Percentiles rank a stretch among this genome's conserved stretches.
Evolutionary conservation across 495 filamentous ascomycete genomes (phyloP).

Genomic region (Xylaria intraflava): DNA sequence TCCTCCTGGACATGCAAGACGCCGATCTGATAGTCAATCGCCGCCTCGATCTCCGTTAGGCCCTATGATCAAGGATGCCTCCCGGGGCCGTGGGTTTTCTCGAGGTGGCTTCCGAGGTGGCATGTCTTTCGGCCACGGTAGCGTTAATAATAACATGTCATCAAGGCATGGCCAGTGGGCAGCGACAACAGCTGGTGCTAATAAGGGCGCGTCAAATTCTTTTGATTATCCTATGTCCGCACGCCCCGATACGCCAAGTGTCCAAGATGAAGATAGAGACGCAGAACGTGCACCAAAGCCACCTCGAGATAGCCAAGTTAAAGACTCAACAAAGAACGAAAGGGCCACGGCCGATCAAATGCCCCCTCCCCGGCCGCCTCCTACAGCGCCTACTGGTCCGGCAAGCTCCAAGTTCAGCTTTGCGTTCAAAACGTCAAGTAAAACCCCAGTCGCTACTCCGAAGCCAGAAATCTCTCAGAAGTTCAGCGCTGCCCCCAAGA

Average conservation of each 20-base stretch:
- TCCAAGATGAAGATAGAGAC: conserved; percentile 29
- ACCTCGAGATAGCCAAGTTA: conserved; percentile 56
- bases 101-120: conserved; percentile 39
- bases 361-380: conserved; percentile 44
- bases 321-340: conserved; percentile 47
- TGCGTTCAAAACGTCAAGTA: conserved; percentile 65
- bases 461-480: conserved; percentile 70
- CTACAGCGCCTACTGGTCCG: conserved; percentile 43
- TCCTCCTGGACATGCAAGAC: conserved; percentile 45
- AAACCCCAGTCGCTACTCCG: conserved; percentile 52
- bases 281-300: conserved; percentile 56
- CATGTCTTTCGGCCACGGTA: conserved; percentile 28
- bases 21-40: conserved; percentile 43
- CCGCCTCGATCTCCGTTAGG: conserved; percentile 41
- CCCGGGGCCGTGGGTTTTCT: conserved; percentile 47
- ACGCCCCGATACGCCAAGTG: conserved; percentile 11
- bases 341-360: conserved; percentile 38
- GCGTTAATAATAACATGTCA: conserved; percentile 6
- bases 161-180: conserved; percentile 7
- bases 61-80: conserved; percentile 48
- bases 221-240: conserved; percentile 25
- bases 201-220: conserved; percentile 1
- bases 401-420: conserved; percentile 79
- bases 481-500: conserved; percentile 52
- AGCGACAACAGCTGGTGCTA: not conserved